Percentiles rank a stretch among this genome's conserved stretches.
These are phyloP conservation scores for Mycena albidolilacea DNA, from an alignment of 768 basidiomycete genomes.

Conservation along the genomic window DNA sequence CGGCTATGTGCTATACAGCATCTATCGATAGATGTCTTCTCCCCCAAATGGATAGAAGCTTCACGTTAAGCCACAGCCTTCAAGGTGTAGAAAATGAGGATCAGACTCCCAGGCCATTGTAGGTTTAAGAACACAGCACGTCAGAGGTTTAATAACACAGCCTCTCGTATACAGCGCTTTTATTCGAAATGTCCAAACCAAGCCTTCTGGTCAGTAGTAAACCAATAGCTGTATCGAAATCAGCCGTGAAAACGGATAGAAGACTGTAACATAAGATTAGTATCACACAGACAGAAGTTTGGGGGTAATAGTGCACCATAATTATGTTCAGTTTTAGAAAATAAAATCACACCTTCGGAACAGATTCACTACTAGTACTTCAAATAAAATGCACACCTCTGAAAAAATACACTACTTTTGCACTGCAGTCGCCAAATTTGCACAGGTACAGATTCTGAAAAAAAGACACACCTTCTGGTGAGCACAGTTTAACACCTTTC, in stretches of 20 bases:
- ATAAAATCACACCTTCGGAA: too few species aligned
- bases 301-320: too few species aligned
- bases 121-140: background rate
- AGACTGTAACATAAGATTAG: background rate
- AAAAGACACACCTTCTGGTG: too few species aligned
- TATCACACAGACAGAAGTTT: slow-evolving; percentile 1
- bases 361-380: too few species aligned
- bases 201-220: background rate
- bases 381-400: too few species aligned
- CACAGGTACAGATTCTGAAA: too few species aligned
- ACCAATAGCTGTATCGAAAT: slow-evolving; percentile 3
- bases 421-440: too few species aligned
- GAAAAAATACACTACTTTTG: too few species aligned
- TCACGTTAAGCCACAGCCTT: slow-evolving; percentile 4
- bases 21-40: background rate
- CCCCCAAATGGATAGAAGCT: background rate
- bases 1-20: too few species aligned
- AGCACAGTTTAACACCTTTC: too few species aligned
- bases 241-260: slow-evolving; percentile 2
- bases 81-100: background rate
- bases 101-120: background rate
- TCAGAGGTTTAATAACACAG: background rate
- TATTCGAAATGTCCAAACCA: slow-evolving; percentile 2
- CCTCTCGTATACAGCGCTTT: background rate
- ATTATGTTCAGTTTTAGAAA: too few species aligned